Base-by-base conservation (phyloP, 2,329 filamentous ascomycete genomes). In the Ascochyta lentis region DNA sequence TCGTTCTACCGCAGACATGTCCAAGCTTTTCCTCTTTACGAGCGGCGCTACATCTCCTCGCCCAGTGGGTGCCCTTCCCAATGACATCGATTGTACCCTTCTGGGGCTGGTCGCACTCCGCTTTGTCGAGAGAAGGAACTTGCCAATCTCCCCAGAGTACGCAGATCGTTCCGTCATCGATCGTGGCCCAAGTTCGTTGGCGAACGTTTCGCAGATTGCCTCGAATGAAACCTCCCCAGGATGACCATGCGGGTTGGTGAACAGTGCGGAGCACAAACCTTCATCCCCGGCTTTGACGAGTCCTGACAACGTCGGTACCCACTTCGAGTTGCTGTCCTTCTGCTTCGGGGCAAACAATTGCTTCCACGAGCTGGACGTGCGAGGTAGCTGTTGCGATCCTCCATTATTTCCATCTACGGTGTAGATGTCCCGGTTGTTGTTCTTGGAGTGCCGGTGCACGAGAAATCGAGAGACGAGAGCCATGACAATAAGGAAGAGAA, bases 251-350 rank as follows among this genome's bases (percentile, higher is more conserved):
- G 66, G 50, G 22, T 50, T 42, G 49, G 63, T 47, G 60, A 73
- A 68, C 42, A 75, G 39, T 35, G 65, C 47, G 15, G 69, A 63
- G 43, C 66, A 64, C 12, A 72, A 12, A 3, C 61, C 65, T 41
- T 75, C 70, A 50, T 75, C 71, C 16, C 68, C 72, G 38, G 70
- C 71, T 58, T 71, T 70, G 56, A 75, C 55, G 29, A 75, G 61
- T 33, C 61, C 64, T 12, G 69, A 66, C n/a, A 73, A 26, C 3
- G 61, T 64, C 12, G 71, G 70, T 15, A 70, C 66, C 63, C 64
- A 66, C 7, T 61, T 56, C 10, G 54, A 41, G 16, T 50, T 57
- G 16, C 37, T 54, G 12, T 55, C 57, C 3, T 62, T 53, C 34
- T 56, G 59, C 38, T 67, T 71, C n/a, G 58, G 43, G 12, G 45